Percentiles rank a stretch among this genome's conserved stretches.
Evolutionary conservation across 2,329 filamentous ascomycete species (phyloP).

Genomic region (Fonsecaea monophora): DNA sequence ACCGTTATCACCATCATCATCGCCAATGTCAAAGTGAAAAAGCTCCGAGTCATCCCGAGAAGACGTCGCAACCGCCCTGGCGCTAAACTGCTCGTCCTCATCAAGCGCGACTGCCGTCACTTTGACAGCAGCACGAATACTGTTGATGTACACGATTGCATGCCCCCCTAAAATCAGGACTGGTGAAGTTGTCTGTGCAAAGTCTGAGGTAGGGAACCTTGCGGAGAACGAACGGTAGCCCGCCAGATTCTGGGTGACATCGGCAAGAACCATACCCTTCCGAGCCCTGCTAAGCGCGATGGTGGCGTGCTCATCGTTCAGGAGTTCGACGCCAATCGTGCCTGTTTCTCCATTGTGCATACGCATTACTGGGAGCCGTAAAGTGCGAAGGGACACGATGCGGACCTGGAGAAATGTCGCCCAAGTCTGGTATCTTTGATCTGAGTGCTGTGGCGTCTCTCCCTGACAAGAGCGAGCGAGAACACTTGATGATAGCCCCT

Average conservation of each 20-base stretch:
- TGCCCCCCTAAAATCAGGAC: constrained; percentile 62
- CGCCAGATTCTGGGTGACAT: constrained; percentile 1
- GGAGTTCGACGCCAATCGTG: constrained; percentile 69
- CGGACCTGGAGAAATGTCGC: constrained; percentile 60
- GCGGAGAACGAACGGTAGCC: constrained; percentile 53
- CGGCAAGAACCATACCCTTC: constrained; percentile 40
- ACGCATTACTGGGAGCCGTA: constrained; percentile 79
- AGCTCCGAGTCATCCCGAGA: constrained; percentile 50
- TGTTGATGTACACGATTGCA: constrained; percentile 82
- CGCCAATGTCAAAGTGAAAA: constrained; percentile 53
- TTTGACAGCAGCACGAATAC: constrained; percentile 80
- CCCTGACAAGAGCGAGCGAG: constrained; percentile 31
- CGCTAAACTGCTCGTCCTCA: constrained; percentile 30
- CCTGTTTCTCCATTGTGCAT: constrained; percentile 84
- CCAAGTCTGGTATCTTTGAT: constrained; percentile 4
- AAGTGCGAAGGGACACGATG: constrained; percentile 84
- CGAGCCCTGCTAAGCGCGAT: constrained; percentile 34
- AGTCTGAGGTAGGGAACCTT: constrained; percentile 69
- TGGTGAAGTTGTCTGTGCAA: constrained; percentile 50
- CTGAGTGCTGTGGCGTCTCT: constrained; percentile 2
- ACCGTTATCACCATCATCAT: constrained; percentile 29
- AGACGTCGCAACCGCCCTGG: constrained; percentile 36
- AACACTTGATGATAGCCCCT: neutral
- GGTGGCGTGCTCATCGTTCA: neutral
- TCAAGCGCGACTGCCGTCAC: constrained; percentile 64